A percentile compares a stretch with the other conserved stretches of the same genome.
phyloP scores from a whole-genome alignment of 169 alveolate genomes.

The Plasmodium coatneyi region DNA sequence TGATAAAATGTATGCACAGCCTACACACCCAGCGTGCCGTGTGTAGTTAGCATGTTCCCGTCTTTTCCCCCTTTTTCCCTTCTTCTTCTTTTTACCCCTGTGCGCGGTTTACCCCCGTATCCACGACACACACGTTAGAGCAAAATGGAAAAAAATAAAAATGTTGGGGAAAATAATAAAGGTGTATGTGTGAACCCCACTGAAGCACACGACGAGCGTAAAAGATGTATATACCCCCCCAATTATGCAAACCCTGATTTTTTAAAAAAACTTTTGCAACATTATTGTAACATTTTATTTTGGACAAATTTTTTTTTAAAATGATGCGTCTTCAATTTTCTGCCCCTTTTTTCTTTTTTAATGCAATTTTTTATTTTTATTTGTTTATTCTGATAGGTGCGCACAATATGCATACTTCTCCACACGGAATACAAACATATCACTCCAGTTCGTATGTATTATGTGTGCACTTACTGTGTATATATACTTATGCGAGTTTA shows the following conservation, averaged over 20 bases:
- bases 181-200: background rate
- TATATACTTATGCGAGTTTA: background rate
- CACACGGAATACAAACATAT: background rate
- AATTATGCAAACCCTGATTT: background rate
- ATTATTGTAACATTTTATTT: background rate
- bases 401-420: background rate
- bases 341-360: background rate
- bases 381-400: background rate
- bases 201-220: background rate
- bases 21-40: background rate
- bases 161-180: background rate
- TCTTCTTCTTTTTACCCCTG: background rate
- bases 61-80: background rate
- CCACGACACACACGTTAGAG: background rate
- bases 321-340: background rate
- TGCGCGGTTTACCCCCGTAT: background rate
- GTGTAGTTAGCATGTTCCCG: background rate
- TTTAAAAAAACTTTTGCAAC: background rate
- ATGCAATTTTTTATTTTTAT: background rate
- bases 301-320: background rate
- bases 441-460: background rate
- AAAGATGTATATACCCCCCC: background rate
- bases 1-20: background rate
- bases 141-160: background rate
- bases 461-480: background rate